Percentiles rank a stretch among this genome's conserved stretches.
These are phyloP conservation scores for Apiotrichum sp. DNA, from an alignment of 1,284 basidiomycete species.

Conservation along the genomic window DNA sequence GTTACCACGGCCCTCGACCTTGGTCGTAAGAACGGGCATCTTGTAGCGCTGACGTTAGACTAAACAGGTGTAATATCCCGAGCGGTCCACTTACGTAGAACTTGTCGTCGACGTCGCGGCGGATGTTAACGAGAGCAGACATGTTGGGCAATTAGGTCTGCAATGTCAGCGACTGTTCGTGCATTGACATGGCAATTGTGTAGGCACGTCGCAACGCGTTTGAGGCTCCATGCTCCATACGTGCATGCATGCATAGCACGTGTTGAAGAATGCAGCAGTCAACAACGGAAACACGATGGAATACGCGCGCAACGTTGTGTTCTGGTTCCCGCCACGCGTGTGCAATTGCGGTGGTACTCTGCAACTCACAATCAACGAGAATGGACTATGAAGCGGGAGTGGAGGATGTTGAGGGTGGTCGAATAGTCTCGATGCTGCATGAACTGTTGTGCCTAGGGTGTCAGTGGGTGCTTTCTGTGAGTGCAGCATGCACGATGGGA, in stretches of 20 bases:
- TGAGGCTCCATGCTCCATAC: no score
- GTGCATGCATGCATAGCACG: no score
- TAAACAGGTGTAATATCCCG: background rate
- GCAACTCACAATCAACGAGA: conserved; percentile 18
- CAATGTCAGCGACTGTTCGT: background rate
- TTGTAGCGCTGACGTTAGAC: conserved; percentile 44
- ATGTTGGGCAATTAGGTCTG: conserved; percentile 54
- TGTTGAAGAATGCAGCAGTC: no score
- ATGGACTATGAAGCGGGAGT: conserved; percentile 8
- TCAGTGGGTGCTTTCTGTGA: no score
- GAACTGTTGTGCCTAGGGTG: conserved; percentile 18
- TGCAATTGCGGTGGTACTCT: background rate
- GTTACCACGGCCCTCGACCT: conserved; percentile 98
- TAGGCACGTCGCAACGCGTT: no score
- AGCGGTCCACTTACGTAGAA: conserved; percentile 47
- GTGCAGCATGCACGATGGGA: no score
- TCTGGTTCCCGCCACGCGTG: no score
- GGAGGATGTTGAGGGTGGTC: conserved; percentile 1
- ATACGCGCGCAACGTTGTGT: background rate
- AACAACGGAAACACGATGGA: background rate
- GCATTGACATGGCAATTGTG: no score
- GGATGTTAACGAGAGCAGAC: conserved; percentile 75
- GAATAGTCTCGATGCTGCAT: conserved; percentile 19
- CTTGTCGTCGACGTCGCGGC: conserved; percentile 88
- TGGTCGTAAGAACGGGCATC: conserved; percentile 92